Conservation (phyloP, 495 filamentous ascomycete genomes). For the Podospora appendiculata region DNA sequence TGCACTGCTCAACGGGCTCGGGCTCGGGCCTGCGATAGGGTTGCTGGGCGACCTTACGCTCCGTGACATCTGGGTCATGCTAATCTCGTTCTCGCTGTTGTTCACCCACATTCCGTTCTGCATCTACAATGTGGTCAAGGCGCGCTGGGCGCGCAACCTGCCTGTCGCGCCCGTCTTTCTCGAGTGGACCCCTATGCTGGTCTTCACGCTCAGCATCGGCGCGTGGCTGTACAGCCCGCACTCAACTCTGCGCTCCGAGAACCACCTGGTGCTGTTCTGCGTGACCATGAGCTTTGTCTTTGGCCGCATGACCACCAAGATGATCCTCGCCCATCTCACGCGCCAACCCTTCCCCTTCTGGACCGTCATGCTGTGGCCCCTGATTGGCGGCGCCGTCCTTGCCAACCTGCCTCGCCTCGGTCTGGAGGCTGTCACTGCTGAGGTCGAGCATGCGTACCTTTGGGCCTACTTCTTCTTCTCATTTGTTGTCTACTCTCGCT, state of each 20-base stretch:
- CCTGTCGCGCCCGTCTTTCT: constrained; percentile 81
- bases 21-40: constrained; percentile 35
- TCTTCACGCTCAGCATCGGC: constrained; percentile 64
- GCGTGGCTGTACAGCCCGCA: constrained; percentile 86
- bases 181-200: constrained; percentile 87
- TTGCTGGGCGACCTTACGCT: constrained; percentile 60
- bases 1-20: constrained; percentile 16
- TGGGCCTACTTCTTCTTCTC: constrained; percentile 76
- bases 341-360: constrained; percentile 93
- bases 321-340: constrained; percentile 92
- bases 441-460: constrained; percentile 72
- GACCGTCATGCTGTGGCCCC: constrained; percentile 81
- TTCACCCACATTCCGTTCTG: constrained; percentile 74
- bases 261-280: constrained; percentile 88
- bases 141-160: constrained; percentile 61
- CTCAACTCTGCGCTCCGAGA: constrained; percentile 68
- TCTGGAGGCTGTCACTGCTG: constrained; percentile 49
- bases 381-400: constrained; percentile 76
- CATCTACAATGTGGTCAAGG: constrained; percentile 72
- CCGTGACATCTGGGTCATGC: constrained; percentile 79
- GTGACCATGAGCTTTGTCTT: constrained; percentile 92
- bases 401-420: constrained; percentile 78
- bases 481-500: constrained; percentile 74
- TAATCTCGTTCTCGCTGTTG: constrained; percentile 66
- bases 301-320: constrained; percentile 99